Percentiles rank a stretch among this genome's conserved stretches.
phyloP scores from a whole-genome alignment of 2,329 filamentous ascomycete species.

The Metarhizium album region DNA sequence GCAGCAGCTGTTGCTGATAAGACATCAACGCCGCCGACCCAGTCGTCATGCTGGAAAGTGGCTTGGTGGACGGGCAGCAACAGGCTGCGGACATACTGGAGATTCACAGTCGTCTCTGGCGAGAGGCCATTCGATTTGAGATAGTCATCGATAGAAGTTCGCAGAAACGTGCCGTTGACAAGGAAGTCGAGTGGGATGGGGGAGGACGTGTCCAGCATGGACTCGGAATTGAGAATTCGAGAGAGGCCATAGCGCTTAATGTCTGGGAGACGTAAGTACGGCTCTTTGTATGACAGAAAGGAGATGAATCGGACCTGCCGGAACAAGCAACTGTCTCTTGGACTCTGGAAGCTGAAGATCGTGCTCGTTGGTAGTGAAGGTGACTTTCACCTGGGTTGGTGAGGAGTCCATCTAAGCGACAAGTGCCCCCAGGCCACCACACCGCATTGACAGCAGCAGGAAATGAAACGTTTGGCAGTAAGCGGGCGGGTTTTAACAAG shows the following conservation, averaged over 20 bases:
- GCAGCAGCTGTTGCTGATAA: constrained; percentile 57
- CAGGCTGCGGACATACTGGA: constrained; percentile 89
- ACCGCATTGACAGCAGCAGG: neutral
- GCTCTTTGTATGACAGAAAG: neutral
- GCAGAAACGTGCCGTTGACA: constrained; percentile 85
- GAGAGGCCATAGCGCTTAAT: constrained; percentile 62
- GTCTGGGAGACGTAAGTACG: constrained; percentile 28
- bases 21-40: constrained; percentile 82
- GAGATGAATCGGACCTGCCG: constrained; percentile 33
- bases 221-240: constrained; percentile 60
- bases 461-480: no score
- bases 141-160: constrained; percentile 83
- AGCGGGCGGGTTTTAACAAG: no score
- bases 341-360: constrained; percentile 53
- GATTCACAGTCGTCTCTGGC: constrained; percentile 71
- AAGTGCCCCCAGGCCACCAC: neutral
- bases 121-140: constrained; percentile 78
- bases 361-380: constrained; percentile 53
- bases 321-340: constrained; percentile 52
- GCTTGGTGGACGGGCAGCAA: constrained; percentile 82
- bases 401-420: constrained; percentile 25
- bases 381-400: constrained; percentile 50
- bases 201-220: constrained; percentile 52
- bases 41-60: constrained; percentile 95
- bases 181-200: constrained; percentile 88